phyloP scores from a whole-genome alignment of 768 basidiomycete species.

The Trichaptum fuscoviolaceum region DNA sequence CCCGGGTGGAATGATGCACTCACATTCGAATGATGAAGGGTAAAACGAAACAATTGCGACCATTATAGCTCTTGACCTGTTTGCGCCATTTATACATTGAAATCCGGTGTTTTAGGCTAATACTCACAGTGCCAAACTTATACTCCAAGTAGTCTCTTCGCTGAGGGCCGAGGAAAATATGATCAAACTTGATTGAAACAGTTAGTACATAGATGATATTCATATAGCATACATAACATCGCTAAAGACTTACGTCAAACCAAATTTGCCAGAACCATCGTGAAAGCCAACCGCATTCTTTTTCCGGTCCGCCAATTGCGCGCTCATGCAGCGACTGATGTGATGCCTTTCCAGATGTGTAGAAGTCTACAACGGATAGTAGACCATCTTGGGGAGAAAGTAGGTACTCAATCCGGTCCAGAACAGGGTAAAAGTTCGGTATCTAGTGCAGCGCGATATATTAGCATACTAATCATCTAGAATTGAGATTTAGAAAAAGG shows the following conservation, averaged over 20 bases:
- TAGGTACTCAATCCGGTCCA: constrained; percentile 64
- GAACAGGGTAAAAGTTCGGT: constrained; percentile 56
- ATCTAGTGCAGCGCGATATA: constrained; percentile 31
- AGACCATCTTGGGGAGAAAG: constrained; percentile 56
- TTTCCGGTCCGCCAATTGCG: constrained; percentile 58
- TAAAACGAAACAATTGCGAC: constrained; percentile 63
- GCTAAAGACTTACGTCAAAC: constrained; percentile 40
- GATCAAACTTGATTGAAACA: constrained; percentile 18
- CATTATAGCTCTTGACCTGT: constrained; percentile 64
- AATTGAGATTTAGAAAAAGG: too few species aligned
- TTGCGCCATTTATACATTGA: constrained; percentile 3
- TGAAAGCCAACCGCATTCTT: constrained; percentile 58
- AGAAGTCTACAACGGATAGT: constrained; percentile 70
- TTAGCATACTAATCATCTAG: not conserved
- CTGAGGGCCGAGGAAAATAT: constrained; percentile 46
- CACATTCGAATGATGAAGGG: constrained; percentile 63
- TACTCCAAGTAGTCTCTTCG: constrained; percentile 73
- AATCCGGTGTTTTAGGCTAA: not conserved
- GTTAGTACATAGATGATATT: not conserved
- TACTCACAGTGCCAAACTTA: constrained; percentile 62
- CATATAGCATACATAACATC: not conserved
- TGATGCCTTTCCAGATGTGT: constrained; percentile 43
- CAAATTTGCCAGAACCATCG: constrained; percentile 79
- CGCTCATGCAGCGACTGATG: constrained; percentile 51
- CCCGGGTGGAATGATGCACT: constrained; percentile 18